Evolutionary conservation across 2,329 filamentous ascomycete species (phyloP), one percentile per base, ranked within the genome.

Genomic region (Aureobasidium sp.): DNA sequence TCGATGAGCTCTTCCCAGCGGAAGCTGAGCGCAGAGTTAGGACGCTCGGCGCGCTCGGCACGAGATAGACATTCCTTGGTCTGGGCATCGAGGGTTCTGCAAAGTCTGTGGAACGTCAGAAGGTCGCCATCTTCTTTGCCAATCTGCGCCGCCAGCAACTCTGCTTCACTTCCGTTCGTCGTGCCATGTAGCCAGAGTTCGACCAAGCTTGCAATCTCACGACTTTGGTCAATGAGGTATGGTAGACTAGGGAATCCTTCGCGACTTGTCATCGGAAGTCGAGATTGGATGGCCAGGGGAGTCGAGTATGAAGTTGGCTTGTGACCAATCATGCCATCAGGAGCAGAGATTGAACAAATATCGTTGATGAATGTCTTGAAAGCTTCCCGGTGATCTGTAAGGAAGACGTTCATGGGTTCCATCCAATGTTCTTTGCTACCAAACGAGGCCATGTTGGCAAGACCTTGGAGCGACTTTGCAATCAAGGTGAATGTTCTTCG

Each of bases 341-440:
- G 49, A 36, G 53, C 45, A 59, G 97, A 90, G 9, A 87, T 85
- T 4, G 59, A 54, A 76, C 93, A 97, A 49, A 97, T 84, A 32
- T 85, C 81, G 71, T 97, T 92, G 63, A 97, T 88, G 68, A 92
- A 97, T 50, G 87, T 83, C 72, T 92, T 95, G 74, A 97, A 91
- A 42, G 89, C 84, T 67, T 87, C 82, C 25, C 91, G 85, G 69
- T 96, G 87, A 1, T 84, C 80, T 9, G 81, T 82, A 49, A 97
- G 78, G 68, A 97, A 97, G 47, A 83, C 84, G 71, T 97, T 97
- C 93, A 97, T 97, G 0, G 91, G 91, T 75, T 96, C 92, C 92
- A 97, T 97, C 91, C 91, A 97, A n/a, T 88, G 86, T 74, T 97
- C 93, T 72, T 96, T 96, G 70, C 89, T 92, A 44, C 93, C 93